Base-by-base conservation (phyloP, 257 asterid species). In the Oldenlandia corymbosa region DNA sequence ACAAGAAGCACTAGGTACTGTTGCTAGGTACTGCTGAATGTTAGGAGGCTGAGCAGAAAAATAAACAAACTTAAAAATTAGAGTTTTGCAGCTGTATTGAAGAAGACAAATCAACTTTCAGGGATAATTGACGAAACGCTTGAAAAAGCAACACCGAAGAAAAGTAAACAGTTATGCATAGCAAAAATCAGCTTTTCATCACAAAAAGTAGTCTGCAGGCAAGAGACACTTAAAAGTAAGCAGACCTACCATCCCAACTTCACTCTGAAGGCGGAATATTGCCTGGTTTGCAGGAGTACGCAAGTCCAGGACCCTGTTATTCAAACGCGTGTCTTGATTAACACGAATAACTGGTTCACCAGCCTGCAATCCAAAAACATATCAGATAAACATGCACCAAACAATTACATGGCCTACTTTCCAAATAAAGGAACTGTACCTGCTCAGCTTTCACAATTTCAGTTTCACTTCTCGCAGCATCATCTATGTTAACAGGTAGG, bases 231-330 rank as follows among this genome's bases (percentile, higher is more conserved):
- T n/a, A n/a, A n/a, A n/a, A n/a, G n/a, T 55, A 45, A 27, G 31
- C 14, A 37, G 39, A 68, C 84, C 51, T 75, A 89, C 99, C 70
- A 75, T 83, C 76, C 74, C 95, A 78, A 92, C 85, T 78, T 92
- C 83, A 64, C 78, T 80, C 54, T 84, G 90, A 62, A 89, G 60
- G 23, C 87, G 84, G 60, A 92, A 92, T 66, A 90, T 92, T 67
- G 83, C 95, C 78, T 87, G 96, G 76, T 89, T 90, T 21, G 99
- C 94, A 59, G 88, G 95, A 10, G 97, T 92, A 31, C 97, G 96
- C 17, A 87, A 23, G 72, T 92, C 99, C 67, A 92, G 81, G 48
- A 85, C 84, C 71, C 99, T 81, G 78, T 55, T 71, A 66, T 92
- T 89, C 81, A 92, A 71, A 52, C 97, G 96, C 45, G 95, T 87